A percentile compares a stretch with the other conserved stretches of the same genome.
Evolutionary conservation across 306 rosid genomes (phyloP).

Genomic region (Dalbergia cultrata): DNA sequence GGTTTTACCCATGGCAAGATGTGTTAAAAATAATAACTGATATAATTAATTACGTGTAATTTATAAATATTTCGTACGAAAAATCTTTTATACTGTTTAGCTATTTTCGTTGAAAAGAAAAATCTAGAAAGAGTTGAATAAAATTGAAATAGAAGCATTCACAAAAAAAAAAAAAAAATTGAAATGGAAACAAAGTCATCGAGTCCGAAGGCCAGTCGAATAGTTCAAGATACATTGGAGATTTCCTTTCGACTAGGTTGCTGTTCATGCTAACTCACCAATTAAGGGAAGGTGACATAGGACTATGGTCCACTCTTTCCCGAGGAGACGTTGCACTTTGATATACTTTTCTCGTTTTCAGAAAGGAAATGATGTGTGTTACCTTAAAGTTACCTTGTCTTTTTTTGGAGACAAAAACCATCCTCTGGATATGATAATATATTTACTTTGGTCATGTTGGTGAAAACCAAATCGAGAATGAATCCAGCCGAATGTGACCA

Average conservation of each 20-base stretch:
- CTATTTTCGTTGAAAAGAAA: neutral
- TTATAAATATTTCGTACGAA: too few species aligned
- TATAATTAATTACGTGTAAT: too few species aligned
- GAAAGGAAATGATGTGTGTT: neutral
- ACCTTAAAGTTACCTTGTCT: neutral
- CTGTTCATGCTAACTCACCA: neutral
- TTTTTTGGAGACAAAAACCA: neutral
- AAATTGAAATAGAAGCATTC: neutral
- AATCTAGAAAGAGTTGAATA: neutral
- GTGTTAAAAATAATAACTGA: too few species aligned
- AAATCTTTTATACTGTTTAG: too few species aligned
- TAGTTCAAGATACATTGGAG: neutral
- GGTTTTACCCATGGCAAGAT: too few species aligned
- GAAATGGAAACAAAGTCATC: neutral
- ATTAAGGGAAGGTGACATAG: neutral
- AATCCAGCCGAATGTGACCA: neutral
- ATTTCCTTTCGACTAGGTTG: neutral
- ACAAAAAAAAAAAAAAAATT: neutral
- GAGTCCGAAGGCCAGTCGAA: neutral
- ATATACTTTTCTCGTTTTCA: neutral
- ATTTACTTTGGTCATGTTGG: neutral
- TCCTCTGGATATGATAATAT: neutral
- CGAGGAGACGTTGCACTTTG: neutral
- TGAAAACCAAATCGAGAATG: conserved; percentile 5
- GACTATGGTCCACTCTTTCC: neutral